phyloP scores from a whole-genome alignment of 176 grass and related monocot genomes.

The Urochloa ruziziensis region DNA sequence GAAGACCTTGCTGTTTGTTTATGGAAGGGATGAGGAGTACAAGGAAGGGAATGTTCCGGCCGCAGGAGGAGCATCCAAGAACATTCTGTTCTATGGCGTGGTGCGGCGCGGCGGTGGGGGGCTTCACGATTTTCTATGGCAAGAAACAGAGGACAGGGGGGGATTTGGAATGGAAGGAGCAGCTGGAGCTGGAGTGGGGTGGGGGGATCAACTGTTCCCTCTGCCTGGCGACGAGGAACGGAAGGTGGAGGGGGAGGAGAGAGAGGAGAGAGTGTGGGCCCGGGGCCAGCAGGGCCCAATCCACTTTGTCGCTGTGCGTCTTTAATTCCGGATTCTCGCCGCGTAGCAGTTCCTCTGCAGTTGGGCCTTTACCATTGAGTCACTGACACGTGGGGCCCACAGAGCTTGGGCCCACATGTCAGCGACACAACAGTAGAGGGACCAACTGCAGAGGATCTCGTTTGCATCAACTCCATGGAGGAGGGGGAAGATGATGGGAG shows the following conservation, averaged over 20 bases:
- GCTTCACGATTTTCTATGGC: slow-evolving; percentile 29
- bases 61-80: slow-evolving; percentile 35
- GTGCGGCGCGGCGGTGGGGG: not conserved
- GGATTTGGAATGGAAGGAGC: not conserved
- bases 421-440: too few relatives aligned
- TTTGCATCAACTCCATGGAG: too few relatives aligned
- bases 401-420: too few relatives aligned
- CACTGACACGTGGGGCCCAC: too few relatives aligned
- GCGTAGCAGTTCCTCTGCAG: not conserved
- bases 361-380: too few relatives aligned
- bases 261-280: slow-evolving; percentile 7
- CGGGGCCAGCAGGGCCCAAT: not conserved
- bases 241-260: not conserved
- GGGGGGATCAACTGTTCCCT: not conserved
- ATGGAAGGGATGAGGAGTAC: not conserved
- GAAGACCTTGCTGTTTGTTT: not conserved
- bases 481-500: too few relatives aligned
- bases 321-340: not conserved
- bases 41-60: slow-evolving; percentile 38
- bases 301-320: slow-evolving; percentile 22
- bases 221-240: not conserved
- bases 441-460: too few relatives aligned
- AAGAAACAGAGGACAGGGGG: not conserved
- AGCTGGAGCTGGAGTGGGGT: not conserved
- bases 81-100: slow-evolving; percentile 35